Evolutionary conservation across 164 flowering plant species (phyloP), one percentile per base, ranked within the genome.

Genomic region (Paratinospora sagittata): DNA sequence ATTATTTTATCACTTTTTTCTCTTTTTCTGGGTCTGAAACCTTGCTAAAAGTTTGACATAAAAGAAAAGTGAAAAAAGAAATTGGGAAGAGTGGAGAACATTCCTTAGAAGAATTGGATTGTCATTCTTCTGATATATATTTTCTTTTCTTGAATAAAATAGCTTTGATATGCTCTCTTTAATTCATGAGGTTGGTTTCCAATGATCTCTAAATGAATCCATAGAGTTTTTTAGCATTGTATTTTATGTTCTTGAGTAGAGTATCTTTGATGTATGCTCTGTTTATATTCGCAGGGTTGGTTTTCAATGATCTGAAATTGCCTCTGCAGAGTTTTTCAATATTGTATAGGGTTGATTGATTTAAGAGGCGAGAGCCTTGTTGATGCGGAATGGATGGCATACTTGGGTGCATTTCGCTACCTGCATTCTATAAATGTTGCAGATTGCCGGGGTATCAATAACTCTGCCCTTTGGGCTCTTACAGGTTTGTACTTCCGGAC

Each of bases 331-430:
- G 85, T 89, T 26, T 95, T 95, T 80, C 88, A 90, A 73, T 70
- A 68, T 68, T 81, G 82, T 58, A 73, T 88, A 13, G 97, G 92
- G 84, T 85, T 77, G 73, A 70, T 95, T 77, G 85, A 91, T 84
- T 77, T 91, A 9, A 85, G 81, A 61, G 88, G 89, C n/a, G 85
- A 88, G 76, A 83, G 57, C 70, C 76, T 63, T 63, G 96, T 95
- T 70, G 97, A 95, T 75, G 90, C 90, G 1, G 99, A 94, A 79
- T 94, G 98, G 98, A 86, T 89, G 87, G 97, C 93, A 10, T 94
- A 90, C 72, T 43, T 92, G 68, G 97, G 97, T 60, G 90, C 86
- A 27, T 92, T 90, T 70, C 79, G 76, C 8, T 74, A 78, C 75
- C 81, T 95, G 76, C 83, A 85, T 12, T 71, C 82, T 1, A 76